These are phyloP conservation scores for Warburgia ugandensis DNA, from an alignment of 164 flowering plant genomes.

Conservation along the genomic window DNA sequence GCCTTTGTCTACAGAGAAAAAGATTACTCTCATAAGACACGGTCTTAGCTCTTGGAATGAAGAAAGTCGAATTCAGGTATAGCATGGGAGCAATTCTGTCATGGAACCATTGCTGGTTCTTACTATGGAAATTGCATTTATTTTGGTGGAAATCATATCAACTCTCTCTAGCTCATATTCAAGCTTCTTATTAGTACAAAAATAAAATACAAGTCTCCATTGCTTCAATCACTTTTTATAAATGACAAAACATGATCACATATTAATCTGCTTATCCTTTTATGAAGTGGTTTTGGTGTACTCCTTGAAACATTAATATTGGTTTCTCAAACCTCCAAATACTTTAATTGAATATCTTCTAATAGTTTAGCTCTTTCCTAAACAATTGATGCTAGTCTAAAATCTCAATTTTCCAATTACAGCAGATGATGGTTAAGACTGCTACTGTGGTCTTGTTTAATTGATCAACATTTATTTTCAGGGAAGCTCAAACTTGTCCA, in stretches of 20 bases:
- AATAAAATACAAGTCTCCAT: too few species aligned
- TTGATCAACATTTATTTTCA: conserved; percentile 13
- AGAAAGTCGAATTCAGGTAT: conserved; percentile 66
- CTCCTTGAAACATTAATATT: too few species aligned
- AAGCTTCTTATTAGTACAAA: too few species aligned
- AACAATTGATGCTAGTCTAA: background rate
- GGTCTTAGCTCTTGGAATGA: conserved; percentile 76
- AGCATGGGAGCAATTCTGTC: too few species aligned
- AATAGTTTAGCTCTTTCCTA: background rate
- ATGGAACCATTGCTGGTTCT: conserved; percentile 8
- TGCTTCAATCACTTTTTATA: too few species aligned
- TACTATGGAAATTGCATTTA: background rate
- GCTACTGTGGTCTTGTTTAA: background rate
- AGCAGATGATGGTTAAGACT: too few species aligned
- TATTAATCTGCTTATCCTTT: too few species aligned
- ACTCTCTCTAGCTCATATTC: too few species aligned
- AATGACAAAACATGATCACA: too few species aligned
- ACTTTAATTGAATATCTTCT: too few species aligned
- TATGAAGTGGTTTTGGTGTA: too few species aligned
- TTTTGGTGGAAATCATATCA: background rate
- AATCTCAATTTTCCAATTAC: background rate
- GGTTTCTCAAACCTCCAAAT: too few species aligned
- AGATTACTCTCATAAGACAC: conserved; percentile 62
- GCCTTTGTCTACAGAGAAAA: conserved; percentile 39
- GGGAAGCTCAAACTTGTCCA: conserved; percentile 73